These are phyloP conservation scores for Phytophthora brassicae DNA, from an alignment of 352 stramenopile genomes.

Conservation along the genomic window DNA sequence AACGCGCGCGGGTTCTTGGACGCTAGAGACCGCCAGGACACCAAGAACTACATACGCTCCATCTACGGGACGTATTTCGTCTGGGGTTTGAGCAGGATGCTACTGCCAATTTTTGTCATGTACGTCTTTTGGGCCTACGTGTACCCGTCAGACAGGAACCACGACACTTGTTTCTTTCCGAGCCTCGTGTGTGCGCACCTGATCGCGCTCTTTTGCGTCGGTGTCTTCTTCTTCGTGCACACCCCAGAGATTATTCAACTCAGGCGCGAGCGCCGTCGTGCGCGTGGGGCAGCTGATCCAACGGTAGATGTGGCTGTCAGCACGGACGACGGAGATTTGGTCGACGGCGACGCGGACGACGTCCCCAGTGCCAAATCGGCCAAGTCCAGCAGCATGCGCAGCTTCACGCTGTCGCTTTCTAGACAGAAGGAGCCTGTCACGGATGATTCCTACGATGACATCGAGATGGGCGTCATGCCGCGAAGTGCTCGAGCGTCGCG, in stretches of 20 bases:
- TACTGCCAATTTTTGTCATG: slow-evolving; percentile 76
- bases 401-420: slow-evolving; percentile 48
- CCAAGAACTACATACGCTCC: slow-evolving; percentile 63
- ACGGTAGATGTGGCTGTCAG: slow-evolving; percentile 15
- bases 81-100: slow-evolving; percentile 72
- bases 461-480: slow-evolving; percentile 59
- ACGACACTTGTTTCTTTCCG: slow-evolving; percentile 78
- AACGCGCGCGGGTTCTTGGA: slow-evolving; percentile 81
- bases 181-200: slow-evolving; percentile 76
- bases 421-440: slow-evolving; percentile 42
- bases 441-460: slow-evolving; percentile 66
- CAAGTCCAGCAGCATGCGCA: slow-evolving; percentile 33
- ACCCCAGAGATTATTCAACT: slow-evolving; percentile 66
- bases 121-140: slow-evolving; percentile 73
- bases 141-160: slow-evolving; percentile 70
- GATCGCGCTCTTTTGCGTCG: slow-evolving; percentile 80
- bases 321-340: slow-evolving; percentile 27
- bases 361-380: slow-evolving; percentile 23
- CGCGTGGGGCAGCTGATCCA: slow-evolving; percentile 18
- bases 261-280: slow-evolving; percentile 27
- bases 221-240: slow-evolving; percentile 83
- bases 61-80: slow-evolving; percentile 80
- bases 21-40: slow-evolving; percentile 57
- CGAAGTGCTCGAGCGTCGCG: slow-evolving; percentile 35
- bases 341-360: slow-evolving; percentile 30